Base-by-base conservation (phyloP, 1,284 basidiomycete species). In the Afroboletus lepidellus region DNA sequence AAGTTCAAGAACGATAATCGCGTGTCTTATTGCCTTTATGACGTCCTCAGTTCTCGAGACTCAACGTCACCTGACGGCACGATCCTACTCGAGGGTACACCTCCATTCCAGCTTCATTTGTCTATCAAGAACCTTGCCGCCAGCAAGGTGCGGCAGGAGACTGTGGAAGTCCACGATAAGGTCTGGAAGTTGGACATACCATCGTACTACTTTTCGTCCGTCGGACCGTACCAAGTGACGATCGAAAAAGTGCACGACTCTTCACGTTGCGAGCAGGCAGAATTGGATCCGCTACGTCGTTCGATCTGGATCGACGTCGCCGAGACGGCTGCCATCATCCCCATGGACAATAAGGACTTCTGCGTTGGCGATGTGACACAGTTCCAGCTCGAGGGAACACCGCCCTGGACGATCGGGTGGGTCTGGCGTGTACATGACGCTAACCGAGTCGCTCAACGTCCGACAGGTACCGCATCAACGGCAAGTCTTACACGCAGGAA, bases 341-440 rank as follows among this genome's bases (percentile, higher is more conserved):
- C 94, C 0, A 84, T 93, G 57, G 88, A 90, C 58, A 76, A 86
- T 41, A 77, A 78, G 57, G 87, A 98, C 69, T 87, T 90, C 60
- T 99, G 96, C 69, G 89, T 94, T 9, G 96, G 95, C 24, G 95
- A 98, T 61, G 79, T 84, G 44, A 80, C 92, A 11, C 92, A 94
- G 59, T 98, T 96, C 77, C 85, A 95, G 64, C 76, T 99, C 18
- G 94, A 98, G 71, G 96, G 96, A 47, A 91, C 85, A 42, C 86
- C 95, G n/a, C 95, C 96, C 2, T 99, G 96, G 94, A 88, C 85
- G 6, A 85, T 99, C 51, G 85, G 86, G 85, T 94, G 61, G 49
- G 83, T 74, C n/a, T 13, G 37, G 15, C 33, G n/a, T n/a, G 27
- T 21, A 29, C 46, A 5, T 20, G 33, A 47, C 8, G 9, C n/a